Conservation (phyloP, 192 early-diverging fungal species). For the Coemansia sp. region DNA sequence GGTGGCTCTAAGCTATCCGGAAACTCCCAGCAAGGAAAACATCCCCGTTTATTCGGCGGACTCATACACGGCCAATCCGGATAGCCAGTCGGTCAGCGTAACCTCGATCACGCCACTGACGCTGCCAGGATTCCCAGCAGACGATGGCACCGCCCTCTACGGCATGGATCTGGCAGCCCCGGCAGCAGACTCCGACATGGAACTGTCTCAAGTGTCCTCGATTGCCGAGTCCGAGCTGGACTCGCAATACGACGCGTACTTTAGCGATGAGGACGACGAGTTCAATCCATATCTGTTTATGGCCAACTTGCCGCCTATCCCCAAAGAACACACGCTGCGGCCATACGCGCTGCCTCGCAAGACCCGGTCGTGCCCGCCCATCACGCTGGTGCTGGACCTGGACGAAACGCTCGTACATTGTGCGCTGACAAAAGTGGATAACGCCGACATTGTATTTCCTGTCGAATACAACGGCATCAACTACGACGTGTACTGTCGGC, state of each 20-base stretch:
- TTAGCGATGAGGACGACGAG: constrained; percentile 49
- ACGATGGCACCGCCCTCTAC: not conserved
- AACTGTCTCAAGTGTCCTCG: constrained; percentile 28
- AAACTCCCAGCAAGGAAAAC: constrained; percentile 53
- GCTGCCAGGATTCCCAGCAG: not conserved
- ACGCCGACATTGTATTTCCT: constrained; percentile 61
- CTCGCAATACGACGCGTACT: constrained; percentile 28
- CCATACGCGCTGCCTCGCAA: constrained; percentile 60
- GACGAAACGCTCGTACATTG: constrained; percentile 75
- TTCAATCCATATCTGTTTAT: constrained; percentile 57
- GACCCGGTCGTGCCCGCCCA: constrained; percentile 59
- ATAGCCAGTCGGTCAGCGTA: not conserved
- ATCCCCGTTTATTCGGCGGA: constrained; percentile 32
- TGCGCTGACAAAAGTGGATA: constrained; percentile 54
- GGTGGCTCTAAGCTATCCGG: constrained; percentile 24
- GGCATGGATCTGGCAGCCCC: not conserved
- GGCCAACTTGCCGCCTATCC: constrained; percentile 60
- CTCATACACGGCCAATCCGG: not conserved
- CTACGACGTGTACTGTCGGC: constrained; percentile 65
- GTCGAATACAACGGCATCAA: constrained; percentile 64
- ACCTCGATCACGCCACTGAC: constrained; percentile 11
- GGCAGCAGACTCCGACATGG: constrained; percentile 14
- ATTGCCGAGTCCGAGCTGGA: constrained; percentile 29
- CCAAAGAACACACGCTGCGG: constrained; percentile 54
- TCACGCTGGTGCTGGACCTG: constrained; percentile 65